Base-by-base conservation (phyloP, 2,329 filamentous ascomycete genomes). In the Fonsecaea pedrosoi region DNA sequence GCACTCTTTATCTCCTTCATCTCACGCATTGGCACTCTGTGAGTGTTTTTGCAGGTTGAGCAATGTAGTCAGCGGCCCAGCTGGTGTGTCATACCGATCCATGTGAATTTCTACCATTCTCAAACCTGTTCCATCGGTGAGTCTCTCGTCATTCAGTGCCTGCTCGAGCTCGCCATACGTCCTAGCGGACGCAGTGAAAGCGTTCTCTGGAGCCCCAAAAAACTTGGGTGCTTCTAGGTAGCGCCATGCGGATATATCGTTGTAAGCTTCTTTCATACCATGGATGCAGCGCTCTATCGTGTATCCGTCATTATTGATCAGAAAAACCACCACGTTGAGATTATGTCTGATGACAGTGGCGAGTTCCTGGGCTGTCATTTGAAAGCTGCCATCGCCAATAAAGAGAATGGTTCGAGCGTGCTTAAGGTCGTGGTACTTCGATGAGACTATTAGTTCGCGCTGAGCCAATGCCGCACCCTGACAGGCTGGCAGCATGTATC, bases 221-320 rank as follows among this genome's bases (percentile, higher is more conserved):
- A 58, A 70, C 15, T 32, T 54, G 34, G 82, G 78, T 4, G 82
- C 82, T 57, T 82, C 75, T 4, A 82, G 78, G 66, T 86, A 82
- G 53, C 81, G 76, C 85, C 84, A 86, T 0, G 77, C 73, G 7
- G 78, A 76, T 12, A 83, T 79, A 30, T 87, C 84, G 62, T 88
- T 88, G 73, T 88, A 88, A 0, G 62, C 72, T 66, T 84, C 78
- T 15, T 82, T 78, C 10, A 80, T 75, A 4, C 85, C 86, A 67
- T 87, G 84, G 57, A 87, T 87, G 35, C 79, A 79, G 4, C 86
- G 77, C 76, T 88, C 85, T 54, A 87, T 85, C 85, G 69, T 87
- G 87, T 91, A 96, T 12, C 93, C 93, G 53, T 94, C 87, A 77
- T 96, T 96, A 83, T 90, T 92, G 72, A 96, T 90, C 70, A 94